A percentile compares a stretch with the other conserved stretches of the same genome.
Conservation (phyloP, 352 stramenopile species). For the Globisporangium sylvaticum region DNA sequence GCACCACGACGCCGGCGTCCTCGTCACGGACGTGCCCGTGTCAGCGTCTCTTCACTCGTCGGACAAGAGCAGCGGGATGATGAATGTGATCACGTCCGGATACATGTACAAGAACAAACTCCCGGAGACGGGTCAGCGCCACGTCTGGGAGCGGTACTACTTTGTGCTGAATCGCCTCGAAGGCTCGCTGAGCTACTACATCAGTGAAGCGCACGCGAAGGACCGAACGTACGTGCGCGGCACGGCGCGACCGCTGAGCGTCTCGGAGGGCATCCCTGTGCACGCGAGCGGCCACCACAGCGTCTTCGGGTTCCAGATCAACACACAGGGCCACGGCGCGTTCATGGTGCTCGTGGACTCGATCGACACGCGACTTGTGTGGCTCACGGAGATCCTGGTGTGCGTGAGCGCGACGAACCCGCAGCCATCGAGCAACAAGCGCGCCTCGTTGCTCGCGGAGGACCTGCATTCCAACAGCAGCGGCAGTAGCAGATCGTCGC, state of each 20-base stretch:
- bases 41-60: slow-evolving; percentile 17
- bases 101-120: slow-evolving; percentile 90
- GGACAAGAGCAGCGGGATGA: slow-evolving; percentile 23
- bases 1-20: slow-evolving; percentile 66
- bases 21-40: slow-evolving; percentile 51
- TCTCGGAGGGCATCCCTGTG: slow-evolving; percentile 77
- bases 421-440: slow-evolving; percentile 37
- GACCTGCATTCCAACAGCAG: slow-evolving; percentile 20
- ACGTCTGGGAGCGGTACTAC: slow-evolving; percentile 84
- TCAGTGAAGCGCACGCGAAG: slow-evolving; percentile 80
- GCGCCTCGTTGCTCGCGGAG: slow-evolving; percentile 51
- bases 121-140: slow-evolving; percentile 72
- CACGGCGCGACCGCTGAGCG: slow-evolving; percentile 69
- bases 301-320: slow-evolving; percentile 85
- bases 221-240: slow-evolving; percentile 82
- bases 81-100: slow-evolving; percentile 72
- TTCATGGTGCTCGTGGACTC: slow-evolving; percentile 87
- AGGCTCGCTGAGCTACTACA: slow-evolving; percentile 80
- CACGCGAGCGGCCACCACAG: slow-evolving; percentile 60
- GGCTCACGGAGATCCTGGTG: slow-evolving; percentile 75
- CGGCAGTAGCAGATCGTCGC: slow-evolving; percentile 17
- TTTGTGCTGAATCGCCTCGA: slow-evolving; percentile 79
- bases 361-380: slow-evolving; percentile 75
- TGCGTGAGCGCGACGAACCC: slow-evolving; percentile 50
- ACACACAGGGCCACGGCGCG: slow-evolving; percentile 77